phyloP scores from a whole-genome alignment of 805 yeast species.

The Wickerhamomyces sydowiorum region DNA sequence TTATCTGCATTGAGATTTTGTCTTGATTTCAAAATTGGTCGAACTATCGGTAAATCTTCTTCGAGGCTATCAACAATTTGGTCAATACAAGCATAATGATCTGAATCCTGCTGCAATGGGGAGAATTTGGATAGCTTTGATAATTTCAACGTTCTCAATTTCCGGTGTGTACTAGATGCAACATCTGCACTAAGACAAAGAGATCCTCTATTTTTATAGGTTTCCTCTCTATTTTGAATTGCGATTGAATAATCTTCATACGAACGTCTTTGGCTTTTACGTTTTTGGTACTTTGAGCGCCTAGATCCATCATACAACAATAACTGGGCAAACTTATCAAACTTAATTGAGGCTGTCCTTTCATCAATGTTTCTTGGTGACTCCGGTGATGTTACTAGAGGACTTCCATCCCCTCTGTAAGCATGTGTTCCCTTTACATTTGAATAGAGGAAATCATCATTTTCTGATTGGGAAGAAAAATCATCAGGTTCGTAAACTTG shows the following conservation, averaged over 20 bases:
- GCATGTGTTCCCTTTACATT: no score
- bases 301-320: conserved; percentile 22
- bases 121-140: conserved; percentile 1
- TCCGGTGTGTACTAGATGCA: not conserved
- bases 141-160: not conserved
- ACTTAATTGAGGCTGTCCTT: conserved; percentile 13
- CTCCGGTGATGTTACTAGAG: not conserved
- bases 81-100: not conserved
- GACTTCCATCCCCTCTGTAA: no score
- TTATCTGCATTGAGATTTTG: conserved; percentile 27
- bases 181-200: not conserved
- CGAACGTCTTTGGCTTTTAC: conserved; percentile 5
- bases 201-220: conserved; percentile 3
- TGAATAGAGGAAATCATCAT: no score
- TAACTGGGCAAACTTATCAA: conserved; percentile 22
- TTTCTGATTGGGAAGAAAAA: not conserved
- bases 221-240: conserved; percentile 1
- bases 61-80: not conserved
- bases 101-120: not conserved
- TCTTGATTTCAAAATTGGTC: conserved; percentile 33
- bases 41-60: conserved; percentile 8
- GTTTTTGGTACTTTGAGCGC: conserved; percentile 7
- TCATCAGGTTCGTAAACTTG: conserved; percentile 9
- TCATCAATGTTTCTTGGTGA: not conserved
- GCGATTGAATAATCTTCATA: not conserved